Evolutionary conservation across 805 yeast genomes (phyloP).

Genomic region (Kodamaea kakaduensis): DNA sequence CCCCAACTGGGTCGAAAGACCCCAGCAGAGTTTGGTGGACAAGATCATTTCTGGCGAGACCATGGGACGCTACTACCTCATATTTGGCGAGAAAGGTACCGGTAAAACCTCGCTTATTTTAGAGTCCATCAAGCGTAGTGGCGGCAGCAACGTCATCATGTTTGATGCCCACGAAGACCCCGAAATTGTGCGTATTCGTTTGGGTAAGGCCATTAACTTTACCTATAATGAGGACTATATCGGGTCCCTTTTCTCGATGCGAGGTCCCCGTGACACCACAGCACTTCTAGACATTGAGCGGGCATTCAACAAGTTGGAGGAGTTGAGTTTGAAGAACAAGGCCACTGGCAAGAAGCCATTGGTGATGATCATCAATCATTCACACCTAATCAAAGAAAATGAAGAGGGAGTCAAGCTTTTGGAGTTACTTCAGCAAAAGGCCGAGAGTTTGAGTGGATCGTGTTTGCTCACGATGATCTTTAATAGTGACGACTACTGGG

Average conservation of each 20-base stretch:
- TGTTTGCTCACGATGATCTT: constrained; percentile 68
- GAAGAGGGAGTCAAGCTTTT: constrained; percentile 68
- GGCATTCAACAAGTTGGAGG: constrained; percentile 72
- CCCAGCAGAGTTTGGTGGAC: constrained; percentile 62
- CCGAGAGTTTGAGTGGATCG: constrained; percentile 71
- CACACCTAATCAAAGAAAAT: constrained; percentile 72
- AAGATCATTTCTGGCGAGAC: constrained; percentile 61
- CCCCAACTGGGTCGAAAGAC: constrained; percentile 61
- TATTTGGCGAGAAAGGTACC: constrained; percentile 84
- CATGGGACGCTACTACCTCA: constrained; percentile 63
- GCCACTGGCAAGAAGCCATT: constrained; percentile 48
- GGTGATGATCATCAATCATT: constrained; percentile 65
- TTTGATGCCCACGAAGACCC: constrained; percentile 85
- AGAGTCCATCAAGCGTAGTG: constrained; percentile 62
- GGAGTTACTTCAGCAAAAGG: constrained; percentile 78
- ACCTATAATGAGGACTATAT: constrained; percentile 77
- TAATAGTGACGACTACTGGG: constrained; percentile 84
- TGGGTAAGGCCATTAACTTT: constrained; percentile 72
- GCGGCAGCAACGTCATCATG: constrained; percentile 62
- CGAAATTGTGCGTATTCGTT: constrained; percentile 69
- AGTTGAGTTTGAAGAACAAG: constrained; percentile 55
- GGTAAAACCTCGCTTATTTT: constrained; percentile 76
- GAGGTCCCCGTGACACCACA: constrained; percentile 84
- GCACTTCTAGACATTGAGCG: constrained; percentile 79
- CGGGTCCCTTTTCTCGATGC: constrained; percentile 72